Evolutionary conservation across 352 stramenopile genomes (phyloP), one percentile per base, ranked within the genome.

Genomic region (Elongisporangium prolatum): DNA sequence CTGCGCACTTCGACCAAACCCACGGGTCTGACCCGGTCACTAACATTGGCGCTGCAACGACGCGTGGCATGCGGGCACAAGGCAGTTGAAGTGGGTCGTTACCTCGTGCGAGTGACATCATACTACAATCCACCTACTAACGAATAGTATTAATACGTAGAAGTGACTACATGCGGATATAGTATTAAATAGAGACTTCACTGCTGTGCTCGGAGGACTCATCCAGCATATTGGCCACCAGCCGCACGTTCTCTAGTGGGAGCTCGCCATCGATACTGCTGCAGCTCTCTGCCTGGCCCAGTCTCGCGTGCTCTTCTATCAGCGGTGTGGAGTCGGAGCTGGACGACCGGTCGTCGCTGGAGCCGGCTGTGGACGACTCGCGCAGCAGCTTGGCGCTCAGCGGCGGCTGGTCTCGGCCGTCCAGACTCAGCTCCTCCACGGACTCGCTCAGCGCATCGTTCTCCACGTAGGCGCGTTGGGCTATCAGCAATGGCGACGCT

Each of bases 1-100:
- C 34, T 44, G 34, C 34, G 34, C 34, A 17, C 48, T 52, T 52
- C 48, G 24, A 52, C 21, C 24, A 52, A 25, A 52, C 48, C 21
- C 24, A 52, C 48, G 48, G 20, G 48, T 52, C 14, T 13, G 18
- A 14, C 34, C 34, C 34, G 34, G 34, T 44, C 34, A 44, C 34
- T 44, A 44, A 38, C 8, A 8, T 7, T 7, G 24, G 24, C 7
- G 24, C 24, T 34, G 24, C 24, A 38, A 38, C 4, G 34, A 44
- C 34, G 34, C 34, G 34, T 44, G 34, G 34, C 34, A 44, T 7
- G 34, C 34, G 34, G 34, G 34, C 34, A 44, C 34, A 44, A 44
- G 28, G 34, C 34, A 44, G 34, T 44, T 44, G 34, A 44, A 44
- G 34, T 44, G 34, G 34, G 34, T 44, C 34, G 7, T 44, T 44